These are phyloP conservation scores for Trametes sanguinea DNA, from an alignment of 768 basidiomycete genomes.

Conservation along the genomic window DNA sequence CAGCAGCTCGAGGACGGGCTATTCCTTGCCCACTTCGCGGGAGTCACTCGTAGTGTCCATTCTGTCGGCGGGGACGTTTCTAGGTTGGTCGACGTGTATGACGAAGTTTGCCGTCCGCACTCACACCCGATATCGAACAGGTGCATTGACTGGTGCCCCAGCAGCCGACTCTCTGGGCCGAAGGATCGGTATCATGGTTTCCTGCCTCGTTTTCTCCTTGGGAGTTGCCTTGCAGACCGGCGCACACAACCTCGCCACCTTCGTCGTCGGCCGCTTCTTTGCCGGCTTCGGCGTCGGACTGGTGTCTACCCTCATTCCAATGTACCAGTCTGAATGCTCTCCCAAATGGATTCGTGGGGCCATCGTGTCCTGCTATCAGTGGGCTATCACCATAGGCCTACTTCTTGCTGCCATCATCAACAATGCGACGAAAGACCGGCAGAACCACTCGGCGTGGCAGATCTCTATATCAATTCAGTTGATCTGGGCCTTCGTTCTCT, in stretches of 20 bases:
- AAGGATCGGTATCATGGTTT: slow-evolving; percentile 44
- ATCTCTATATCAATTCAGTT: slow-evolving; percentile 79
- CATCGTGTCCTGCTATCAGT: slow-evolving; percentile 39
- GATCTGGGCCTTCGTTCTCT: slow-evolving; percentile 72
- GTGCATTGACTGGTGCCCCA: slow-evolving; percentile 54
- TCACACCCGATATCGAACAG: neutral
- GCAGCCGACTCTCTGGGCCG: slow-evolving; percentile 56
- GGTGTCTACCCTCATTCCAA: slow-evolving; percentile 63
- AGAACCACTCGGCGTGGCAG: slow-evolving; percentile 53
- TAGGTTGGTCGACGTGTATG: slow-evolving; percentile 38
- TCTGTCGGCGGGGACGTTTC: slow-evolving; percentile 83
- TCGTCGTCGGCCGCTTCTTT: slow-evolving; percentile 70
- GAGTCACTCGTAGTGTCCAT: slow-evolving; percentile 60
- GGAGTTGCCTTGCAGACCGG: slow-evolving; percentile 38
- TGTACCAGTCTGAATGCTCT: slow-evolving; percentile 58
- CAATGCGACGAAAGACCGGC: slow-evolving; percentile 33
- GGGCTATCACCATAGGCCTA: slow-evolving; percentile 72
- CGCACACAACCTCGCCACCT: slow-evolving; percentile 45
- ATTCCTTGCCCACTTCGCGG: slow-evolving; percentile 40
- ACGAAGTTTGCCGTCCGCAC: no score
- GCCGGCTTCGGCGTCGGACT: slow-evolving; percentile 82
- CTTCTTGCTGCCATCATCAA: slow-evolving; percentile 61
- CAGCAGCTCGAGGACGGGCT: slow-evolving; percentile 10
- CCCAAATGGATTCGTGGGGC: slow-evolving; percentile 56
- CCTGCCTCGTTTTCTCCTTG: slow-evolving; percentile 51